Evolutionary conservation across 73 alveolate species (phyloP), one percentile per base, ranked within the genome.

Genomic region (Uronychia setigera): DNA sequence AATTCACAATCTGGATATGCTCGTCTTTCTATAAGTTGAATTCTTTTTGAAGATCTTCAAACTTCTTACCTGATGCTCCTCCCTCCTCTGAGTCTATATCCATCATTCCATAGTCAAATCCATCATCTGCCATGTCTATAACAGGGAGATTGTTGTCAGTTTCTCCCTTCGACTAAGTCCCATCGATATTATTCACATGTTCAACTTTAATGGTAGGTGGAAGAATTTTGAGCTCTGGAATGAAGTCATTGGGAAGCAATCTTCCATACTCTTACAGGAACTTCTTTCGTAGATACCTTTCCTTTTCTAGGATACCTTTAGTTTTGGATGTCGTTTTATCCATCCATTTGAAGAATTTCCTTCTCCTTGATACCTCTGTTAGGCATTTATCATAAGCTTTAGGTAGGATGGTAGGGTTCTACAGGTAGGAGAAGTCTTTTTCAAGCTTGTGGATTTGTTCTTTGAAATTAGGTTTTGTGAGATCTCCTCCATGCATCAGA

Each of bases 361-460:
- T 86, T 82, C 96, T 91, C 75, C 96, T 80, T 32, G 85, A 74
- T 0, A 80, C 76, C 85, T 91, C 96, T 1, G 81, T 30, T 5
- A 91, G 77, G 9, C 92, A 35, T 59, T 75, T 80, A 58, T 86
- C 88, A 76, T 91, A 91, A 26, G 92, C 92, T 76, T 85, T 33
- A 27, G 96, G 96, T 0, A 91, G 82, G 13, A 29, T 32, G 35
- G 87, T 60, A 32, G 95, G 95, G 57, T 85, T 75, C 74, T 85
- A 74, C 33, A 90, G 82, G 75, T 90, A 90, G 19, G 85, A 60
- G 79, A 90, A 90, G 75, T 90, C 95, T 74, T 90, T 90, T 31
- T 90, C 95, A 80, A 90, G 32, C 67, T 88, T 84, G 28, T 28
- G 59, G 0, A 89, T 59, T n/a, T 34, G 85, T 11, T 89, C 94